Evolutionary conservation across 306 rosid genomes (phyloP).

Genomic region (Quercus engelmannii): DNA sequence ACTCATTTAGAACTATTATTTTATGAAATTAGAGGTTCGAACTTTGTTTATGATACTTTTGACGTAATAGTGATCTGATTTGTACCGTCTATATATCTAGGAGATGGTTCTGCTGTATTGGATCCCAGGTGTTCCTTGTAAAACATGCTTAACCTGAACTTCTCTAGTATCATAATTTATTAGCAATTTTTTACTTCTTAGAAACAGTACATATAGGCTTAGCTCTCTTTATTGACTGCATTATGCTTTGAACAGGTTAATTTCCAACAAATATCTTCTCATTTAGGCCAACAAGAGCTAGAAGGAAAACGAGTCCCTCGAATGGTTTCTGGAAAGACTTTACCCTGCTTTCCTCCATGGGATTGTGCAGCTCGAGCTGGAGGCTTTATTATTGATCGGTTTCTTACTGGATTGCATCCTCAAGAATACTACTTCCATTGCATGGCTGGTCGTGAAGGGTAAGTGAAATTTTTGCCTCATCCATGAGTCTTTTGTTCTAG

Average conservation of each 20-base stretch:
- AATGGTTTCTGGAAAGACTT: conserved; percentile 96
- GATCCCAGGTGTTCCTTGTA: background rate
- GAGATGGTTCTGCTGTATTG: background rate
- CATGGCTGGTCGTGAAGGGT: conserved; percentile 99
- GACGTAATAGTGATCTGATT: background rate
- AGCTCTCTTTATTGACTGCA: conserved; percentile 3
- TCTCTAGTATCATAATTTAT: background rate
- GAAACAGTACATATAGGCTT: background rate
- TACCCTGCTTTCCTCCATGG: conserved; percentile 95
- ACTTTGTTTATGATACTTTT: background rate
- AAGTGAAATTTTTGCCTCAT: conserved; percentile 23
- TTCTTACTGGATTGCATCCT: conserved; percentile 92
- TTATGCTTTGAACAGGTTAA: conserved; percentile 64
- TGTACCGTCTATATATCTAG: background rate
- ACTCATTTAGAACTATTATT: background rate
- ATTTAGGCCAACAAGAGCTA: conserved; percentile 91
- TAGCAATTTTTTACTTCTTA: background rate
- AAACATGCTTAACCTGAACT: background rate
- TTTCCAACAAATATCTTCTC: conserved; percentile 93
- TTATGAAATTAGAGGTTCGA: background rate
- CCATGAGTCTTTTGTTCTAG: background rate
- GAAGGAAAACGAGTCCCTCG: conserved; percentile 97
- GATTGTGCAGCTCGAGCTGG: conserved; percentile 95
- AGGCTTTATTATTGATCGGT: conserved; percentile 88
- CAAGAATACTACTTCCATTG: conserved; percentile 97